Evolutionary conservation across 1,284 basidiomycete genomes (phyloP), one percentile per base, ranked within the genome.

Genomic region (Mycena sp.): DNA sequence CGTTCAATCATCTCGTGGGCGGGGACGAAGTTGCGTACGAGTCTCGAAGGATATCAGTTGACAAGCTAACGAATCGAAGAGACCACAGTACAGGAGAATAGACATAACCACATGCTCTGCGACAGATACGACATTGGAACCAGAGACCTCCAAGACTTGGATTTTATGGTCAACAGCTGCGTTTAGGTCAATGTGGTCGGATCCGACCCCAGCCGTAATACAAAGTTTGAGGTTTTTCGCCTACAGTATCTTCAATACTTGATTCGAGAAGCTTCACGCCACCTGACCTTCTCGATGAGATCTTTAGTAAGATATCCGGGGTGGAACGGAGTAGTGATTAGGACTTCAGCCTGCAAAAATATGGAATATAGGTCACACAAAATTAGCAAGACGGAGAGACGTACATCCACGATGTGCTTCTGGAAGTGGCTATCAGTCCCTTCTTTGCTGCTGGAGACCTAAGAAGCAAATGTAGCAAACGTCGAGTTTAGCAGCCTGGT

Each of bases 251-350:
- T 26, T 63, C 28, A 64, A 50, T 44, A 54, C 49, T 19, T 43
- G 55, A 6, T 54, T 30, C 37, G 35, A 29, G 28, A 41, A 43
- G 19, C 44, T n/a, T 61, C 26, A 2, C 29, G 28, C 25, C n/a
- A 29, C 23, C 69, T 38, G 69, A 83, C 86, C 80, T 88, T 88
- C 43, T 84, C 84, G 69, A 97, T 80, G 65, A 96, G 81, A 10
- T 96, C 93, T 40, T 81, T 84, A 6, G 94, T 96, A 64, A 96
- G 86, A 80, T 98, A 97, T 67, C 90, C 95, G 49, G 93, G 93
- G 76, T 94, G 92, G 89, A 95, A 98, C 11, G 96, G 95, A 0
- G 95, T 98, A 17, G 94, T 96, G 78, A 96, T 94, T 71, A 92
- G 76, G 61, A 93, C 83, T 75, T 92, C 90, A 44, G 88, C 87